Percentiles rank a stretch among this genome's conserved stretches.
phyloP scores from a whole-genome alignment of 768 basidiomycete genomes.

The Lyophyllum atratum region DNA sequence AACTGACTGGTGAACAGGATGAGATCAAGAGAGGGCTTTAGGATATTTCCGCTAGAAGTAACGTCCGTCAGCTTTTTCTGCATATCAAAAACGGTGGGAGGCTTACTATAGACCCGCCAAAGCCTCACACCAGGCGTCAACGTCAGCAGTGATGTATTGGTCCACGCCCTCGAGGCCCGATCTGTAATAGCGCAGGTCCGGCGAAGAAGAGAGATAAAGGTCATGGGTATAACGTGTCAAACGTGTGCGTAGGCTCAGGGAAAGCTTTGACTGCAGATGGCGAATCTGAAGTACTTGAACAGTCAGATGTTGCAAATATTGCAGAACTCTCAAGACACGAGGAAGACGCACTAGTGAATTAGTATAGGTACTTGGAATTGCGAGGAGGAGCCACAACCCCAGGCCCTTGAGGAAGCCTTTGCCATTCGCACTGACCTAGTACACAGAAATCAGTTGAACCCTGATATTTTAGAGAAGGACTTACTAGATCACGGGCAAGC shows the following conservation, averaged over 20 bases:
- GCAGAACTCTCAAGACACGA: too few species aligned
- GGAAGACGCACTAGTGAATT: conserved; percentile 76
- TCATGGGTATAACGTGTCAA: conserved; percentile 91
- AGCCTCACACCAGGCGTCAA: conserved; percentile 86
- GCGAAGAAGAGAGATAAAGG: conserved; percentile 80
- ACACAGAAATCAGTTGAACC: background rate
- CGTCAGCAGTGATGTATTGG: conserved; percentile 92
- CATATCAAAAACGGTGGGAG: background rate
- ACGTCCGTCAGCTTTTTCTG: background rate
- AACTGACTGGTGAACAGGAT: conserved; percentile 92
- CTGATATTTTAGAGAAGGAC: conserved; percentile 9
- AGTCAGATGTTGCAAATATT: background rate
- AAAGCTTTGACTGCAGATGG: conserved; percentile 84
- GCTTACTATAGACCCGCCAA: conserved; percentile 87
- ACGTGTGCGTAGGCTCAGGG: conserved; percentile 80
- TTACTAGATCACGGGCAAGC: conserved; percentile 84
- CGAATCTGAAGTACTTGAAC: conserved; percentile 57
- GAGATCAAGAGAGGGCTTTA: conserved; percentile 90
- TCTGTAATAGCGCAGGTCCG: conserved; percentile 72
- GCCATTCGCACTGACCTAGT: conserved; percentile 77
- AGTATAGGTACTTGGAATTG: conserved; percentile 92
- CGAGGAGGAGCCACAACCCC: conserved; percentile 86
- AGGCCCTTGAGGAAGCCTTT: conserved; percentile 82
- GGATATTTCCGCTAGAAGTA: conserved; percentile 75
- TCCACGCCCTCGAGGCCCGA: conserved; percentile 73